Conservation (phyloP, 306 rosid genomes). For the Vigna nakashimae region DNA sequence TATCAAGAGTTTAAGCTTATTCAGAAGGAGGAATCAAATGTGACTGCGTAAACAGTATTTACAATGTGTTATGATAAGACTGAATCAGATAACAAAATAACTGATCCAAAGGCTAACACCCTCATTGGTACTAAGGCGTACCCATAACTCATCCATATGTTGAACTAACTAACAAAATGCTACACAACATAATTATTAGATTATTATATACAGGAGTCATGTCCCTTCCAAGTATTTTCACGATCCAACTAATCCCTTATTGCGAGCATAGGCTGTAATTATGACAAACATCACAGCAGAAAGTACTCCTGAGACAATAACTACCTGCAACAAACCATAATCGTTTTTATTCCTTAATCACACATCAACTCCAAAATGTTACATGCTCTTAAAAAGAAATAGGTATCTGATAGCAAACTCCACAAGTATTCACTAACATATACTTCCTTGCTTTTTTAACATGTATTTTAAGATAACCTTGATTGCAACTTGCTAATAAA, state of each 20-base stretch:
- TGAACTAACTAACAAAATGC: constrained; percentile 1
- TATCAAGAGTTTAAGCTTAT: background rate
- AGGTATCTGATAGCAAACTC: too few species aligned
- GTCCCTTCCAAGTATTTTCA: constrained; percentile 45
- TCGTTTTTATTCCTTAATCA: constrained; percentile 4
- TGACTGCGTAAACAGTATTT: constrained; percentile 14
- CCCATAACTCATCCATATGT: constrained; percentile 20
- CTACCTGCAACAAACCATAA: constrained; percentile 61
- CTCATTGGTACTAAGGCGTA: background rate
- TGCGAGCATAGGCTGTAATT: constrained; percentile 66
- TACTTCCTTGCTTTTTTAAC: too few species aligned
- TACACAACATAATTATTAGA: constrained; percentile 18
- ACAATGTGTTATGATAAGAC: constrained; percentile 1
- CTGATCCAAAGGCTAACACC: background rate
- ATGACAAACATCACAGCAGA: constrained; percentile 55
- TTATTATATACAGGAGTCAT: constrained; percentile 1
- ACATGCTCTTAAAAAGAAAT: background rate
- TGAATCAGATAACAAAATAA: constrained; percentile 24
- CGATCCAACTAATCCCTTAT: constrained; percentile 81
- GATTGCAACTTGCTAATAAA: too few species aligned
- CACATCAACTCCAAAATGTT: constrained; percentile 7
- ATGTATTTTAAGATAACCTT: too few species aligned
- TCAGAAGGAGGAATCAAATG: constrained; percentile 29
- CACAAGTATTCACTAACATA: too few species aligned
- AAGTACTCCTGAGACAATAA: constrained; percentile 48